phyloP scores from a whole-genome alignment of 225 moss, liverwort and hornwort species.

The Bryoerythrophyllum caledonicum region DNA sequence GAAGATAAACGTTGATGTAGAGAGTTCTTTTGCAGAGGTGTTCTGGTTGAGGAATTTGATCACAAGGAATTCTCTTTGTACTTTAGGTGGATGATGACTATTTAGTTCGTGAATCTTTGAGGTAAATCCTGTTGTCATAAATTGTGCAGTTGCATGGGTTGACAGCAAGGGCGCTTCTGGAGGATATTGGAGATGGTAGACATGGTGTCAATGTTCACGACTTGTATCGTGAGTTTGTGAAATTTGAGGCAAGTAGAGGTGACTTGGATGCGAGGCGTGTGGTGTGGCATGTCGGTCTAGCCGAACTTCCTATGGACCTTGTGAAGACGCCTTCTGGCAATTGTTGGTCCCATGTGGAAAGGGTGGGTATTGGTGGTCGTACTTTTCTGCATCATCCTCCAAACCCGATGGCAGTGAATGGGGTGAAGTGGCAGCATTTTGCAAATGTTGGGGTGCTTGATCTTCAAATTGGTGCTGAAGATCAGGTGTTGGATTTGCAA shows the following conservation, averaged over 20 bases:
- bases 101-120: not conserved
- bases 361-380: not conserved
- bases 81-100: too few species aligned
- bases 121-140: not conserved
- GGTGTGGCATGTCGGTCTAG: not conserved
- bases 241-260: not conserved
- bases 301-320: not conserved
- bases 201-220: not conserved
- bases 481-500: not conserved
- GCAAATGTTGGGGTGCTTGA: not conserved
- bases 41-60: too few species aligned
- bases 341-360: not conserved
- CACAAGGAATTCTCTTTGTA: too few species aligned
- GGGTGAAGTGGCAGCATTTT: not conserved
- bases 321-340: not conserved
- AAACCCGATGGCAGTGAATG: not conserved
- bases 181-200: not conserved
- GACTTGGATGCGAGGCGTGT: not conserved
- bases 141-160: not conserved
- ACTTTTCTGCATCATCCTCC: fast-evolving
- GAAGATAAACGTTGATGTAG: too few species aligned
- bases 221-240: not conserved
- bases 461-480: not conserved
- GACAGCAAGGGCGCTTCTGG: not conserved
- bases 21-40: too few species aligned